phyloP scores from a whole-genome alignment of 2,329 filamentous ascomycete genomes.

The Rasamsonia emersonii region DNA sequence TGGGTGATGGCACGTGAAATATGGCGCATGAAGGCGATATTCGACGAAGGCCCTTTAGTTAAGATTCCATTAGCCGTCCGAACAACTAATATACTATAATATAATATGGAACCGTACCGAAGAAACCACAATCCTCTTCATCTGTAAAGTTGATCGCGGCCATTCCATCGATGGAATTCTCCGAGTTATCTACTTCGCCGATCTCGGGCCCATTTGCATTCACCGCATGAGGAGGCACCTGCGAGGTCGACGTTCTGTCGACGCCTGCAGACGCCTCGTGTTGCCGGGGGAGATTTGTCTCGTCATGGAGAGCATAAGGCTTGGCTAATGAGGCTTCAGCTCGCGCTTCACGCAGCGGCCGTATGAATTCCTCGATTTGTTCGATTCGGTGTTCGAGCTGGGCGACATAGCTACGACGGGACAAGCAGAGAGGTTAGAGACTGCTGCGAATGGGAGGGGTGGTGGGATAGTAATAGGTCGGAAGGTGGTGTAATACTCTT shows the following conservation, averaged over 20 bases:
- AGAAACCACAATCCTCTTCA: slow-evolving; percentile 27
- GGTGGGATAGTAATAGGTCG: background rate
- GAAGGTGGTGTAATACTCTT: slow-evolving; percentile 5
- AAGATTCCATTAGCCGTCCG: background rate
- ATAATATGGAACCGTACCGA: slow-evolving; percentile 14
- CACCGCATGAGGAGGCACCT: slow-evolving; percentile 1
- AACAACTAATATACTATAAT: background rate
- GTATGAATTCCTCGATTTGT: slow-evolving; percentile 8
- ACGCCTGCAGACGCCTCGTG: background rate
- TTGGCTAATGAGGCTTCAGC: slow-evolving; percentile 1
- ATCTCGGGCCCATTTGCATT: slow-evolving; percentile 3
- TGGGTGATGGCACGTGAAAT: slow-evolving; percentile 24
- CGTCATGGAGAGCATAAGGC: slow-evolving; percentile 2
- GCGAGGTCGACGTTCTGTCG: background rate
- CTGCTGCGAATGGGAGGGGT: too few species aligned
- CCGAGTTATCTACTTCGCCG: slow-evolving; percentile 5
- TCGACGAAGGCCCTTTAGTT: slow-evolving; percentile 32
- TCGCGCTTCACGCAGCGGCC: slow-evolving; percentile 6
- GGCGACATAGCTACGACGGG: slow-evolving; percentile 8
- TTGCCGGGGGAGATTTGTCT: background rate
- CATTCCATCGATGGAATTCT: slow-evolving; percentile 21
- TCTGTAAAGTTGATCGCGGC: slow-evolving; percentile 21
- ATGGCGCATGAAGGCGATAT: slow-evolving; percentile 33
- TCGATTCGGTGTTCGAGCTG: slow-evolving; percentile 9
- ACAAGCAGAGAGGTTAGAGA: background rate